phyloP scores from a whole-genome alignment of 768 basidiomycete genomes.

The Termitomyces titanicus region DNA sequence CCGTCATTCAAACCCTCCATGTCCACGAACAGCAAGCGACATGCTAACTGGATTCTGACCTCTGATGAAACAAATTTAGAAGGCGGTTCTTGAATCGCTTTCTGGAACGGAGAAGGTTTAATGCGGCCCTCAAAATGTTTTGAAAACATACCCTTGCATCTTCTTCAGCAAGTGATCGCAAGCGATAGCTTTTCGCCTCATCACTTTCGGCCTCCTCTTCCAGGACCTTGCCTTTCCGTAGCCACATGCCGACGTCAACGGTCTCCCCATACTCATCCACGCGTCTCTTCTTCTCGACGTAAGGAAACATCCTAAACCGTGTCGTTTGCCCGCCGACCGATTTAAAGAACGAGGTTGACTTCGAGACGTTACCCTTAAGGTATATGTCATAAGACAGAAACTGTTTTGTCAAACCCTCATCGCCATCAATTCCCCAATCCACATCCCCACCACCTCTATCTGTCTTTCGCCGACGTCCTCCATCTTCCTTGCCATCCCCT shows the following conservation, averaged over 20 bases:
- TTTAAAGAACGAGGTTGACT: slow-evolving; percentile 86
- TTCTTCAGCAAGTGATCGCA: slow-evolving; percentile 68
- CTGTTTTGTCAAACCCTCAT: slow-evolving; percentile 71
- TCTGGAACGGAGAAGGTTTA: slow-evolving; percentile 34
- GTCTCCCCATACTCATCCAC: slow-evolving; percentile 97
- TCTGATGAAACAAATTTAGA: slow-evolving; percentile 84
- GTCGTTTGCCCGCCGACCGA: slow-evolving; percentile 64
- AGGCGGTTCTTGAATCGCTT: slow-evolving; percentile 78
- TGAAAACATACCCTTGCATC: slow-evolving; percentile 63
- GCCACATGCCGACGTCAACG: slow-evolving; percentile 94
- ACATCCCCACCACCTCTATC: slow-evolving; percentile 48
- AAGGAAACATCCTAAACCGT: slow-evolving; percentile 96
- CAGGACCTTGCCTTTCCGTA: slow-evolving; percentile 85
- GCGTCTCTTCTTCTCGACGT: slow-evolving; percentile 85
- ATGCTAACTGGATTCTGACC: slow-evolving; percentile 77
- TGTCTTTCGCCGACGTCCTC: slow-evolving; percentile 34
- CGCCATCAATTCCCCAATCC: slow-evolving; percentile 73
- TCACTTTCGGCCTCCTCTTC: slow-evolving; percentile 88
- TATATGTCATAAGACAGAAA: slow-evolving; percentile 93
- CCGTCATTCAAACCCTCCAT: slow-evolving; percentile 97
- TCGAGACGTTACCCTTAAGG: slow-evolving; percentile 92
- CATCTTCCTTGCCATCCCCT: slow-evolving; percentile 27
- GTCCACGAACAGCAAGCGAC: slow-evolving; percentile 87
- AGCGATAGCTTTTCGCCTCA: slow-evolving; percentile 68
- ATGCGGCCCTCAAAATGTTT: neutral